phyloP scores from a whole-genome alignment of 345 rosid species.

The Durio zibethinus region DNA sequence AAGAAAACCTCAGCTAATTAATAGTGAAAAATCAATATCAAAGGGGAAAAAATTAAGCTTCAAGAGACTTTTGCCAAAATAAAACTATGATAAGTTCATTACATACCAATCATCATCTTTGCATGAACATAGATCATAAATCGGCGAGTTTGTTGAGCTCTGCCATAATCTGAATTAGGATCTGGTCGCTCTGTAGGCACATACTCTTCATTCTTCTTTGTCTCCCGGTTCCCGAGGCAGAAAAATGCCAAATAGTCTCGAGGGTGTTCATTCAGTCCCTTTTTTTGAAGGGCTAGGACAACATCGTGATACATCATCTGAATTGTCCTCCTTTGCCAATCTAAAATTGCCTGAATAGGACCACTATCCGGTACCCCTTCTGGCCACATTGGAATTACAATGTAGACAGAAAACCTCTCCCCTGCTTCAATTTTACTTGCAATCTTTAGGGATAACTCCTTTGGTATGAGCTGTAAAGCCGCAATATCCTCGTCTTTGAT shows the following conservation, averaged over 20 bases:
- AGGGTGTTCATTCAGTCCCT: slow-evolving; percentile 41
- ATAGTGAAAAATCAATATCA: too few species aligned
- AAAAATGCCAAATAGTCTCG: slow-evolving; percentile 65
- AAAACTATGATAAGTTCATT: neutral
- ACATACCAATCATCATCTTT: slow-evolving; percentile 80
- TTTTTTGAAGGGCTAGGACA: slow-evolving; percentile 39
- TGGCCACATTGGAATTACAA: slow-evolving; percentile 92
- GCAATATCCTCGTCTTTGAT: slow-evolving; percentile 43
- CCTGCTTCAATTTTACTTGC: slow-evolving; percentile 72
- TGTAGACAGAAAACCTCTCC: slow-evolving; percentile 62
- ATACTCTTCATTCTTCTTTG: slow-evolving; percentile 35
- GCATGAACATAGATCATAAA: slow-evolving; percentile 92
- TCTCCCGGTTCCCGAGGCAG: slow-evolving; percentile 76
- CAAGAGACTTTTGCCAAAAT: neutral
- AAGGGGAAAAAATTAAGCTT: neutral
- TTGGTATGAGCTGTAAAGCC: slow-evolving; percentile 72
- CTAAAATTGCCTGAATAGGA: slow-evolving; percentile 71
- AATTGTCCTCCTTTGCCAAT: slow-evolving; percentile 88
- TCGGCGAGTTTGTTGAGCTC: slow-evolving; percentile 69
- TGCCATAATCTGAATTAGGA: slow-evolving; percentile 49
- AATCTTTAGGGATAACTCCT: slow-evolving; percentile 72
- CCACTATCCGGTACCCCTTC: slow-evolving; percentile 71
- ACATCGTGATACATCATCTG: slow-evolving; percentile 87
- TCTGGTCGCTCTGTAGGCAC: slow-evolving; percentile 43
- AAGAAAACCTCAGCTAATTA: too few species aligned